These are phyloP conservation scores for Pythium aristosporum DNA, from an alignment of 352 stramenopile genomes.

Conservation along the genomic window DNA sequence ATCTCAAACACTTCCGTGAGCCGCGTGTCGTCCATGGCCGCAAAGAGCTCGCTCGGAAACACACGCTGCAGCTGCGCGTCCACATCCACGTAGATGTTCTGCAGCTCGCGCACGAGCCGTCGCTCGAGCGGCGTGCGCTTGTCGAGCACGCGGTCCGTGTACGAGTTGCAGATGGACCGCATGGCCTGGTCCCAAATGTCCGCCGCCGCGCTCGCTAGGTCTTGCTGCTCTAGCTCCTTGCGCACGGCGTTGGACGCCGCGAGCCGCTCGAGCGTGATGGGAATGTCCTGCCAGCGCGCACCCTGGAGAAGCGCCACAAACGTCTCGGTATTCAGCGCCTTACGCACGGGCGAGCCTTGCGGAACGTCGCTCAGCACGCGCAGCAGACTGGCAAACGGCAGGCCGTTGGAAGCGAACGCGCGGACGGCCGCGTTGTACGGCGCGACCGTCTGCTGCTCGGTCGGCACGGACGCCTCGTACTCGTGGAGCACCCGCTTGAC, in stretches of 20 bases:
- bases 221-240: constrained; percentile 16
- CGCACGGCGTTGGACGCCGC: constrained; percentile 48
- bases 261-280: constrained; percentile 56
- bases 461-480: constrained; percentile 38
- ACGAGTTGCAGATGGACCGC: constrained; percentile 62
- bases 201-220: constrained; percentile 24
- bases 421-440: constrained; percentile 68
- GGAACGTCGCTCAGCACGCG: constrained; percentile 47
- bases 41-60: constrained; percentile 46
- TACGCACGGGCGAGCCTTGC: constrained; percentile 48
- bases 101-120: constrained; percentile 44
- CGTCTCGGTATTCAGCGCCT: constrained; percentile 48
- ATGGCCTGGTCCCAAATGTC: constrained; percentile 60
- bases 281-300: constrained; percentile 68
- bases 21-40: constrained; percentile 27
- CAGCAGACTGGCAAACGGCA: constrained; percentile 57
- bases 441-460: constrained; percentile 24
- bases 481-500: constrained; percentile 45
- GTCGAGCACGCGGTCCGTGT: constrained; percentile 54
- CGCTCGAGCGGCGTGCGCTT: constrained; percentile 38
- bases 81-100: constrained; percentile 54
- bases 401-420: constrained; percentile 51
- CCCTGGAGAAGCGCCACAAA: constrained; percentile 61
- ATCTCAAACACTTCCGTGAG: constrained; percentile 58
- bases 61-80: constrained; percentile 56